These are phyloP conservation scores for Rhynchospora pubera DNA, from an alignment of 176 grass and related monocot genomes.

Conservation along the genomic window DNA sequence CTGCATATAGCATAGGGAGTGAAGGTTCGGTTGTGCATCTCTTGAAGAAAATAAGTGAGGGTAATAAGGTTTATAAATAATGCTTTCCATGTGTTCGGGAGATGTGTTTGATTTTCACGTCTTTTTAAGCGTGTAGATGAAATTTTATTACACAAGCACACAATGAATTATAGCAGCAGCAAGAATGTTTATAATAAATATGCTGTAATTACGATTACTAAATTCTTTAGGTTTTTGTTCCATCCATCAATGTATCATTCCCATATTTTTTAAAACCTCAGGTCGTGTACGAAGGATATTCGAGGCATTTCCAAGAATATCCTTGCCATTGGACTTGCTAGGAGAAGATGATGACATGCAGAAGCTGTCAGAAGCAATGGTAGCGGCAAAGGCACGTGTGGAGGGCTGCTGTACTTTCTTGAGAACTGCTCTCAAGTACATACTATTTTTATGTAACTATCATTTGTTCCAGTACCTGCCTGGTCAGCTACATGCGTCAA, in stretches of 20 bases:
- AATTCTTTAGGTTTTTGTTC: background rate
- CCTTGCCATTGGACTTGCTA: conserved; percentile 59
- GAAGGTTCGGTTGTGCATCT: background rate
- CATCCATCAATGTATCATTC: background rate
- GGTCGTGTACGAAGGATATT: conserved; percentile 77
- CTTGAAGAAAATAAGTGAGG: background rate
- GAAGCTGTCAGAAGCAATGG: conserved; percentile 80
- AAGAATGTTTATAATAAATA: background rate
- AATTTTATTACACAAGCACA: background rate
- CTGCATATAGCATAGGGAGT: background rate
- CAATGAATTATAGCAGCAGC: background rate
- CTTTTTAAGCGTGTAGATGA: background rate
- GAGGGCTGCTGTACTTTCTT: conserved; percentile 87
- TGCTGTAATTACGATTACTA: background rate
- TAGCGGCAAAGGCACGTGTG: conserved; percentile 72
- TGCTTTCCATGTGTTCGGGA: too few species aligned
- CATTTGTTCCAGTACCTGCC: background rate
- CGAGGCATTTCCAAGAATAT: conserved; percentile 79
- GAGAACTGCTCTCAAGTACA: conserved; percentile 82
- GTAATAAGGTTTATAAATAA: background rate
- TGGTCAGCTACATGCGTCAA: background rate
- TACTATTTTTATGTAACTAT: background rate
- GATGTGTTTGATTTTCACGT: background rate
- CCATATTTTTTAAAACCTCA: conserved; percentile 39
- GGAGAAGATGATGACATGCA: conserved; percentile 71